Base-by-base conservation (phyloP, 2,329 filamentous ascomycete species). In the Gaeumannomyces tritici region DNA sequence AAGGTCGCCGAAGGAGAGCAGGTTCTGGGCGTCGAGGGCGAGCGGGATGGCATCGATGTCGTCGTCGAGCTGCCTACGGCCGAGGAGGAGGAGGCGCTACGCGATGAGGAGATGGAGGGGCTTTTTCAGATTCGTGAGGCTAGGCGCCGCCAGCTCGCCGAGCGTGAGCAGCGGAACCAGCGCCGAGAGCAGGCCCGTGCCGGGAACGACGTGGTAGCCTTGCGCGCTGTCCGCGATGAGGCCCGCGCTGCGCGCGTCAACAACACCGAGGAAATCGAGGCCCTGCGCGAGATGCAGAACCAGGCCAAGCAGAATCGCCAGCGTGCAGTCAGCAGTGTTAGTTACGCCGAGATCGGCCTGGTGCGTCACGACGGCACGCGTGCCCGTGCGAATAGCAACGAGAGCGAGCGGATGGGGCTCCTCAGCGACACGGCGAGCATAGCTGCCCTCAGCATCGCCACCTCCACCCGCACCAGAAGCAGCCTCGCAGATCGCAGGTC, bases 61-160 rank as follows among this genome's bases (percentile, higher is more conserved):
- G 92, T 99, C 0, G 77, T 98, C 15, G 93, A 97, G 73, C 85
- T 90, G 67, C 93, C 93, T 0, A 91, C 89, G 0, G 82, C 80
- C 11, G 90, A 96, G 61, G 89, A 92, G 62, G 86, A 96, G 66
- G 91, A 96, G 72, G 75, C 77, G 2, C 78, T 91, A 61, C 83
- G 95, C 15, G 92, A 98, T 66, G 85, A 91, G 31, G 91, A 97
- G 73, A 98, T 98, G 95, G 90, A 95, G 65, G 85, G 90, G 0
- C 75, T 98, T 55, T 98, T 96, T 73, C 91, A 96, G 73, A 93
- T 98, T 64, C 88, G 95, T 15, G 72, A 90, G 15, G 86, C 90
- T 24, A 84, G 95, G 62, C 85, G 93, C 61, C 81, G 84, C 62
- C 89, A 96, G 72, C 81, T 88, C 54, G 84, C 85, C 5, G 91